Base-by-base conservation (phyloP, 164 flowering plant genomes). In the Paratinospora sagittata region DNA sequence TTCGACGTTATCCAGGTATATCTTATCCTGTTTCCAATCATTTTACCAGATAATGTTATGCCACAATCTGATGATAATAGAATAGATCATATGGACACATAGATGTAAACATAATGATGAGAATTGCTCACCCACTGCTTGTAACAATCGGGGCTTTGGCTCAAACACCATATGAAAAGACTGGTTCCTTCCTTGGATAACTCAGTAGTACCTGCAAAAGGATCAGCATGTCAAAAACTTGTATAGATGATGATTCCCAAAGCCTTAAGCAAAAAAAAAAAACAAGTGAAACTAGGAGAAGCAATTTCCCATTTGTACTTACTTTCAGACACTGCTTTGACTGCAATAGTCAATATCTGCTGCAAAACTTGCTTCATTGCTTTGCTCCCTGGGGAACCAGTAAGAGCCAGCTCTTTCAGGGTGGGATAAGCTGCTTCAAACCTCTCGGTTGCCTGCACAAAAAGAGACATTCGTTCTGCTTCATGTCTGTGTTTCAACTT, bases 401-500 rank as follows among this genome's bases (percentile, higher is more conserved):
- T 88, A 73, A 94, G 90, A 27, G 97, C 88, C 45, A 94, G 83
- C 77, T 92, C 97, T 74, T 89, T 92, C 5, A 92, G 78, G 62
- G 80, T 77, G 33, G 97, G 98, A 78, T 92, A 94, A 19, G 84
- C 72, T 30, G 89, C 93, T 73, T 90, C 96, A 79, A 94, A 92
- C 80, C 98, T 88, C 73, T 94, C 98, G 61, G 97, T 92, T 41
- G 97, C 97, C 98, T 94, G 78, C 57, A 76, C 65, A 78, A 63
- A 30, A 55, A 62, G 23, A 12, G 3, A 17, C 17, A 73, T 7
- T 55, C 13, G 72, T 7, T 55, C 23, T 19, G 61, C n/a, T 52
- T 6, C 21, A 52, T 52, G 60, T 52, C 60, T 52, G 23, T 52
- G 60, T 52, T 52, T 52, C n/a, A n/a, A n/a, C n/a, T n/a, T n/a